phyloP scores from a whole-genome alignment of 1,284 basidiomycete genomes.

The Baeospora myosura region DNA sequence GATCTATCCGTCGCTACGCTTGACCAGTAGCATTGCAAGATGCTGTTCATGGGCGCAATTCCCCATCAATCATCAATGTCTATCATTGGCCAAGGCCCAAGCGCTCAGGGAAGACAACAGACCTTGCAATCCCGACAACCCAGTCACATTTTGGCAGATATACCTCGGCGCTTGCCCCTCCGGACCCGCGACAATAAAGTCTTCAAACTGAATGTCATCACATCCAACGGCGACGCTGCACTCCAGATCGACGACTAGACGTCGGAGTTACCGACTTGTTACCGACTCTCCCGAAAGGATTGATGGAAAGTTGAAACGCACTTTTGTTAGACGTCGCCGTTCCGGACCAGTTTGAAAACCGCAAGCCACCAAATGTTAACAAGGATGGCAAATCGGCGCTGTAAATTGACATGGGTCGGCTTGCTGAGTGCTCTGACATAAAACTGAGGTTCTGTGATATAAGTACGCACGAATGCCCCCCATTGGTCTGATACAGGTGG shows the following conservation, averaged over 20 bases:
- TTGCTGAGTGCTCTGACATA: neutral
- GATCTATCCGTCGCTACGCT: no score
- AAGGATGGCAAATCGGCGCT: constrained; percentile 46
- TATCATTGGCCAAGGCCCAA: no score
- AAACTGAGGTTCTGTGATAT: neutral
- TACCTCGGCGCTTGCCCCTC: constrained; percentile 28
- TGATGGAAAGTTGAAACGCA: no score
- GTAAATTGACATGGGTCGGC: no score
- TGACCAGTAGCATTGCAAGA: no score
- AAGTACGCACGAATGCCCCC: constrained; percentile 35
- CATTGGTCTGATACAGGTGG: constrained; percentile 49
- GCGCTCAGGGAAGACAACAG: no score
- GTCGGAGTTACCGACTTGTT: neutral
- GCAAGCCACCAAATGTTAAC: constrained; percentile 40
- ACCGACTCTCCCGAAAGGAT: no score
- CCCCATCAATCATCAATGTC: no score
- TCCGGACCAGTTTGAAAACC: constrained; percentile 43
- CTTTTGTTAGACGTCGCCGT: constrained; percentile 35
- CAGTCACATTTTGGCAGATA: constrained; percentile 41
- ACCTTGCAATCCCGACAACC: constrained; percentile 34
- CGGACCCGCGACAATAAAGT: constrained; percentile 34
- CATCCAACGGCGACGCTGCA: constrained; percentile 46
- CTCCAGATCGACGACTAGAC: constrained; percentile 44
- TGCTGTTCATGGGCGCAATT: no score
- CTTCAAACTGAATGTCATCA: constrained; percentile 34